Evolutionary conservation across 1,284 basidiomycete species (phyloP).

Genomic region (Ustilago loliicola): DNA sequence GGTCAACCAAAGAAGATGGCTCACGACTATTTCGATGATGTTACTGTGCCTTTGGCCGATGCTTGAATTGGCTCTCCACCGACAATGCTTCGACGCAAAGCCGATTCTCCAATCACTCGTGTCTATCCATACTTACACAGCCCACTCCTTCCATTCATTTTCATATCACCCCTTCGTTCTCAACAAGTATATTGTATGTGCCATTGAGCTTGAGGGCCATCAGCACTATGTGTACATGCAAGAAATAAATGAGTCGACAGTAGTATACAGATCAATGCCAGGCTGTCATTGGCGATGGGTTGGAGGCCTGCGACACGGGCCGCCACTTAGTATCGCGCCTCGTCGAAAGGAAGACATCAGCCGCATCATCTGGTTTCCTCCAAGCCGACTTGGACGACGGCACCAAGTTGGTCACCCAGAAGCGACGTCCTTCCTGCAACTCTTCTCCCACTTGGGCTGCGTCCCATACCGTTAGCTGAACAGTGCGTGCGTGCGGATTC

Average conservation of each 20-base stretch:
- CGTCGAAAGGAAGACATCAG: conserved; percentile 78
- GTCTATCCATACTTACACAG: not conserved
- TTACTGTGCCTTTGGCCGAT: conserved; percentile 14
- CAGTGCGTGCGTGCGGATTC: conserved; percentile 49
- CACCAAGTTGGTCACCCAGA: conserved; percentile 77
- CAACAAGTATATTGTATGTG: not conserved
- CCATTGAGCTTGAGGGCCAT: not conserved
- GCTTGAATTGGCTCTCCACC: not conserved
- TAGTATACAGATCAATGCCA: not conserved
- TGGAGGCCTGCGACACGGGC: conserved; percentile 2
- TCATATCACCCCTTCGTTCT: not conserved
- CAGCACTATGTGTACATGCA: not conserved
- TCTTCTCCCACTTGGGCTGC: conserved; percentile 29
- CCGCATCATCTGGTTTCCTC: conserved; percentile 75
- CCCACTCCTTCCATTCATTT: not conserved
- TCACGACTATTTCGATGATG: conserved; percentile 30
- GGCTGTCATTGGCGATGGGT: not conserved
- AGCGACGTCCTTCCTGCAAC: conserved; percentile 33
- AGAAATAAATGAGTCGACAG: not conserved
- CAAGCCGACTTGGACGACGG: conserved; percentile 78
- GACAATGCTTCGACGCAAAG: too few relatives aligned
- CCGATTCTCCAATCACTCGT: not conserved
- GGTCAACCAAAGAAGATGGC: not conserved
- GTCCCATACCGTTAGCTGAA: conserved; percentile 61
- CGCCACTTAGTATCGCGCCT: conserved; percentile 77